Conservation (phyloP, 2,329 filamentous ascomycete species). For the Annulohypoxylon truncatum region DNA sequence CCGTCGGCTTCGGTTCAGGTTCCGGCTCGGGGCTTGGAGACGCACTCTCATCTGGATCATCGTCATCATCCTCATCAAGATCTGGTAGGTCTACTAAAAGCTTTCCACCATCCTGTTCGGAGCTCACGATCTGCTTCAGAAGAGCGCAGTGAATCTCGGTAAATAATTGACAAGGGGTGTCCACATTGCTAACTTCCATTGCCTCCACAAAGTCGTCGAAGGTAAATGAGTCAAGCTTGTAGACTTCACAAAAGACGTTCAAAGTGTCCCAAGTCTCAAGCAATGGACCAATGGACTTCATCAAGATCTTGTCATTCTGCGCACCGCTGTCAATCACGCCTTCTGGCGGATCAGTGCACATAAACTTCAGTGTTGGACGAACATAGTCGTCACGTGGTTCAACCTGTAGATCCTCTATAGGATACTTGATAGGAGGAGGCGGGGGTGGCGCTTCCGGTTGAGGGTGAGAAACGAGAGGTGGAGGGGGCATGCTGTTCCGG, state of each 20-base stretch:
- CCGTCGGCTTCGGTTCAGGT: slow-evolving; percentile 70
- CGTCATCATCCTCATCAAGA: slow-evolving; percentile 75
- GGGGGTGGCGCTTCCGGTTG: slow-evolving; percentile 71
- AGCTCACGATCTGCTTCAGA: slow-evolving; percentile 84
- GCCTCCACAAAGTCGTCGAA: slow-evolving; percentile 96
- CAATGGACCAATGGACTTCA: slow-evolving; percentile 86
- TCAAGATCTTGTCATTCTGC: slow-evolving; percentile 72
- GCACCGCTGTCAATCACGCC: slow-evolving; percentile 59
- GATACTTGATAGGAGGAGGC: slow-evolving; percentile 87
- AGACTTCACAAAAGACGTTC: slow-evolving; percentile 97
- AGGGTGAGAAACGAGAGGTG: slow-evolving; percentile 54
- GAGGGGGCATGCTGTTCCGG: slow-evolving; percentile 58
- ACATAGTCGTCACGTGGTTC: slow-evolving; percentile 72
- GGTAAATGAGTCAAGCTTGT: slow-evolving; percentile 94
- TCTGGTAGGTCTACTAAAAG: slow-evolving; percentile 83
- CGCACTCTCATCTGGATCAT: slow-evolving; percentile 64
- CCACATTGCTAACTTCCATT: slow-evolving; percentile 79
- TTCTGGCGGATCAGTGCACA: slow-evolving; percentile 73
- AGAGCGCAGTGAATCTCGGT: slow-evolving; percentile 93
- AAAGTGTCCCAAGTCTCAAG: slow-evolving; percentile 96
- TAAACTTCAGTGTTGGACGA: slow-evolving; percentile 81
- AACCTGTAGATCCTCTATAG: slow-evolving; percentile 92
- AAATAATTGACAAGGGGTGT: slow-evolving; percentile 83
- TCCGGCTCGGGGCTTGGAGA: slow-evolving; percentile 75
- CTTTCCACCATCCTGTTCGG: slow-evolving; percentile 79